These are phyloP conservation scores for Fusarium sacchari DNA, from an alignment of 2,329 filamentous ascomycete species.

Conservation along the genomic window DNA sequence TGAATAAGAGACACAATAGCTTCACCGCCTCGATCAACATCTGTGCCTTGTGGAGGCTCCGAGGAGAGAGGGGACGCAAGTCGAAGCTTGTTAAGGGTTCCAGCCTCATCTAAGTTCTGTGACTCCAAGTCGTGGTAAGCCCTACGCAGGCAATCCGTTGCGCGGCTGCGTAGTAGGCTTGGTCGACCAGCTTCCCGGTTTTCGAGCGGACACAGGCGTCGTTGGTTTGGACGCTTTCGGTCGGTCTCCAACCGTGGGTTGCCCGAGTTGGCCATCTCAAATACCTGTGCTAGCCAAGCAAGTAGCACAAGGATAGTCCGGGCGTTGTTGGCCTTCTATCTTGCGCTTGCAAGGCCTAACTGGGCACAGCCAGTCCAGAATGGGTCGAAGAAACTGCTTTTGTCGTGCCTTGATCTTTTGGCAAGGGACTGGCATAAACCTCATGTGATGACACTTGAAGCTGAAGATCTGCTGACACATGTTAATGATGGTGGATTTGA, in stretches of 20 bases:
- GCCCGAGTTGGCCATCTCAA: neutral
- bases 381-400: neutral
- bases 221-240: neutral
- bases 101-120: neutral
- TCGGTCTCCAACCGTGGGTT: neutral
- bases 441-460: conserved; percentile 38
- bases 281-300: neutral
- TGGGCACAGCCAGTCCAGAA: conserved; percentile 12
- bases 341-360: neutral
- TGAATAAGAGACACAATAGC: neutral
- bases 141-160: neutral
- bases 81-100: neutral
- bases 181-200: neutral
- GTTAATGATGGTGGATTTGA: neutral
- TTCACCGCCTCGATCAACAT: neutral
- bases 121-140: neutral
- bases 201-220: neutral
- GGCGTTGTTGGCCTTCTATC: neutral
- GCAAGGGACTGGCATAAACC: conserved; percentile 12
- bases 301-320: conserved; percentile 1
- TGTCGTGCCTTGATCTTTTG: neutral
- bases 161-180: neutral
- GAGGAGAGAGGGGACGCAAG: neutral
- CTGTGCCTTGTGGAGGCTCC: neutral
- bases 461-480: conserved; percentile 39